These are phyloP conservation scores for Lactarius deliciosus DNA, from an alignment of 768 basidiomycete species.

Conservation along the genomic window DNA sequence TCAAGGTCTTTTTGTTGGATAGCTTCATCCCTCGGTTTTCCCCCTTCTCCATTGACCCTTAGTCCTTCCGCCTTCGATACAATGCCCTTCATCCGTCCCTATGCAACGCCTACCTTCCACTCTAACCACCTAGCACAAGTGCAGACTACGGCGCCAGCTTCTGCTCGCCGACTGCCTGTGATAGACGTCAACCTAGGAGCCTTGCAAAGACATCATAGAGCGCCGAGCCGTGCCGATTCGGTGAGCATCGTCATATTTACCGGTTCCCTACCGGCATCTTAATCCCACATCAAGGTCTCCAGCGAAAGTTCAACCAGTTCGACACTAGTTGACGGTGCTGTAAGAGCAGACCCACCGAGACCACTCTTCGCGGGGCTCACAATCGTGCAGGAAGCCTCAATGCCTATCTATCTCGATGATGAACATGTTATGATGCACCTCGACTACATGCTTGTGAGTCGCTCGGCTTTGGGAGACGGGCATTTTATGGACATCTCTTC, in stretches of 20 bases:
- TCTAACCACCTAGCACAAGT: constrained; percentile 1
- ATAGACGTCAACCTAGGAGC: constrained; percentile 23
- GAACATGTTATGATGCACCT: constrained; percentile 29
- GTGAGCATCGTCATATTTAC: constrained; percentile 16
- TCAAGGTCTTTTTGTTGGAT: constrained; percentile 20
- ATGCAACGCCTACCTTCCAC: constrained; percentile 5
- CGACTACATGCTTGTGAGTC: constrained; percentile 27
- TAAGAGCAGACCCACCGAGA: constrained; percentile 7
- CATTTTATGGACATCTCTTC: constrained; percentile 17
- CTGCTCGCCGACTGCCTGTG: constrained; percentile 16
- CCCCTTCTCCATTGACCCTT: constrained; percentile 13
- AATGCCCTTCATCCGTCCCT: constrained; percentile 16
- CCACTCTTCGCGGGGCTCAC: constrained; percentile 1
- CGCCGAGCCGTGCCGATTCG: constrained; percentile 27
- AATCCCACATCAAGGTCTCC: constrained; percentile 17
- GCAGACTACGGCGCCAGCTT: constrained; percentile 5
- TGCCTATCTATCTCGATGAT: constrained; percentile 20
- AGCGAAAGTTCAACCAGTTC: constrained; percentile 27
- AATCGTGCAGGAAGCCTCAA: constrained; percentile 14
- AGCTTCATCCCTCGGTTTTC: constrained; percentile 18
- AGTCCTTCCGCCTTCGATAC: background rate
- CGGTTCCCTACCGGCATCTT: background rate
- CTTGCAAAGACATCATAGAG: constrained; percentile 18
- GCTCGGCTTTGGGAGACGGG: background rate
- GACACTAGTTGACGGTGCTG: constrained; percentile 27